Base-by-base conservation (phyloP, 768 basidiomycete species). In the Amanita exitialis region DNA sequence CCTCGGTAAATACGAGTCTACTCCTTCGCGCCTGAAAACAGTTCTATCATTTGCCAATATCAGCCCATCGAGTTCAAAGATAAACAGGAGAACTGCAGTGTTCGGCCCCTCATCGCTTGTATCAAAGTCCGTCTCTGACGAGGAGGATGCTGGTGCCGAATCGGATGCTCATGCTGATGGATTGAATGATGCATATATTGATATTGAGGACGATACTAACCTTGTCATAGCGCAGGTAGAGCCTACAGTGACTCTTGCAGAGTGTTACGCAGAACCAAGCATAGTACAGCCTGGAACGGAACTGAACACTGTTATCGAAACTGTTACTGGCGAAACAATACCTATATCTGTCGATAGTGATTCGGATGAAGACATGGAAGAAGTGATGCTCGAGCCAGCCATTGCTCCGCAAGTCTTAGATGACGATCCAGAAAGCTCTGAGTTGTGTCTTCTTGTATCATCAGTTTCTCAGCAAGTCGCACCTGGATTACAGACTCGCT, bases 1-100 rank as follows among this genome's bases (percentile, higher is more conserved):
- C 6, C 8, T 18, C 13, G 10, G 3, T 18, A 25, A 25, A 23
- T 61, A 62, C 7, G 37, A 38, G 3, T 59, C 57, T 21, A 51
- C 62, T 8, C 59, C 60, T 39, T 46, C 52, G 16, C 45, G 57
- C 7, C 42, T 58, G 37, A 35, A 48, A 23, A 58, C 57, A 7
- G 57, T 53, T 6, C 47, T 58, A 9, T 44, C 47, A 21, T 56
- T 58, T 38, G 57, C 57, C 13, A 53, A 53, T 49, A 49, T 45
- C 32, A 48, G 16, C 37, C 47, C 37, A 20, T 43, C 38, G 20
- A 39, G 36, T 21, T 39, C 52, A 20, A 42, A 36, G n/a, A 39
- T 16, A 12, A 25, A 18, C 35, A 43, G 13, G 27, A 36, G 27
- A 34, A 35, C 46, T n/a, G 12, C 52, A 36, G 8, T 51, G 34